Evolutionary conservation across 305 asterid genomes (phyloP), one percentile per base, ranked within the genome.

Genomic region (Stenogyne calaminthoides): DNA sequence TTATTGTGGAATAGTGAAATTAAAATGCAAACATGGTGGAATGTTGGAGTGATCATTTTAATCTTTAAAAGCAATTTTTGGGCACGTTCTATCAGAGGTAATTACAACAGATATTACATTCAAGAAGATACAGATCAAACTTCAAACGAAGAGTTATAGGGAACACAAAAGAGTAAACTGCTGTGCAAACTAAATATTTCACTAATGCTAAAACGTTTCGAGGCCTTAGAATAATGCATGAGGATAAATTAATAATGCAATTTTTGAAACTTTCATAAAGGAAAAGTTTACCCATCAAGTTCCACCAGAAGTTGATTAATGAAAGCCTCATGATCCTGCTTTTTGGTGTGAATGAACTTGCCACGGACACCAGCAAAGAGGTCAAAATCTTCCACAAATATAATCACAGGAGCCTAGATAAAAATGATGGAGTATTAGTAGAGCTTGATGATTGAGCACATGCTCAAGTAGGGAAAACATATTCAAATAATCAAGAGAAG

Each of bases 281-380:
- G 29, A 55, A 73, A 52, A 8, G 22, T 40, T 80, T 86, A 92
- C 99, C 99, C 99, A 73, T 95, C 99, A 78, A 95, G 97, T 83
- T 95, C 99, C 87, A 92, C 99, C 68, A 95, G 87, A 56, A 95
- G 96, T 80, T 95, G 99, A 87, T 95, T 95, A 83, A 95, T 95
- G 84, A 95, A 95, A 79, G 99, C 93, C 85, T 95, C 99, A 18
- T 90, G 99, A 70, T 92, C 99, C 87, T 90, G 98, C 83, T 89
- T 86, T 84, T 88, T 87, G 77, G 97, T 92, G 86, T 91, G 96
- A 69, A 90, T 79, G 80, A 85, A 89, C 82, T 89, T 88, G 72
- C 99, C 99, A 29, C 99, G 91, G 74, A 91, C 97, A 75, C 99
- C 99, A 86, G 98, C 98, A 84, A 95, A 95, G 83, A 87, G 96